Evolutionary conservation across 306 rosid genomes (phyloP), one percentile per base, ranked within the genome.

Genomic region (Begonia peltatifolia): DNA sequence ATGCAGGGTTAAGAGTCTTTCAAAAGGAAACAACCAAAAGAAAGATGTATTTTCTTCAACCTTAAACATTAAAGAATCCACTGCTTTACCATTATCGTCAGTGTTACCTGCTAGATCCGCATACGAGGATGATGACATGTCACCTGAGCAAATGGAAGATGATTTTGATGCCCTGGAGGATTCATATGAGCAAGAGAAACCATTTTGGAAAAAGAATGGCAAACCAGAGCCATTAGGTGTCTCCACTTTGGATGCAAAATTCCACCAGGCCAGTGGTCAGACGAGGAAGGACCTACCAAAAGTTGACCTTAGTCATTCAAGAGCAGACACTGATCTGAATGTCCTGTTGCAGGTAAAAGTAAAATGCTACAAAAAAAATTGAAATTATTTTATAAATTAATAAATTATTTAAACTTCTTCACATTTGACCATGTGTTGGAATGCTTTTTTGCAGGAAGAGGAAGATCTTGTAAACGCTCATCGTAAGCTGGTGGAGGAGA

Each of bases 391-490:
- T 6, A 13, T 43, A 1, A 25, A 25, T 25, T 25, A 43, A 43
- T n/a, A n/a, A n/a, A n/a, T 44, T 44, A 44, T 44, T 44, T 44
- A 5, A 30, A 30, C 38, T 30, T 30, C 38, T 30, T 30, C 9
- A 5, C 6, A 30, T 30, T 30, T 30, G 38, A 30, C 38, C 9
- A 5, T 30, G 38, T 5, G 7, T 30, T 30, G 38, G 38, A 7
- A 16, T 49, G 50, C 57, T 22, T 9, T 13, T 12, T 22, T 43
- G 47, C 84, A 92, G 99, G 99, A 87, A 65, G 99, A 92, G 81
- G 96, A 87, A 76, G 93, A 92, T 74, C 94, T 92, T 46, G 92
- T 92, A 69, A 87, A 66, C 70, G 99, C 99, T 65, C 99, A 92
- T 70, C 78, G 99, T 53, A 92, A 79, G 55, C 99, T 86, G 74